phyloP scores from a whole-genome alignment of 1,284 basidiomycete genomes.

The Cryptococcus depauperatus region DNA sequence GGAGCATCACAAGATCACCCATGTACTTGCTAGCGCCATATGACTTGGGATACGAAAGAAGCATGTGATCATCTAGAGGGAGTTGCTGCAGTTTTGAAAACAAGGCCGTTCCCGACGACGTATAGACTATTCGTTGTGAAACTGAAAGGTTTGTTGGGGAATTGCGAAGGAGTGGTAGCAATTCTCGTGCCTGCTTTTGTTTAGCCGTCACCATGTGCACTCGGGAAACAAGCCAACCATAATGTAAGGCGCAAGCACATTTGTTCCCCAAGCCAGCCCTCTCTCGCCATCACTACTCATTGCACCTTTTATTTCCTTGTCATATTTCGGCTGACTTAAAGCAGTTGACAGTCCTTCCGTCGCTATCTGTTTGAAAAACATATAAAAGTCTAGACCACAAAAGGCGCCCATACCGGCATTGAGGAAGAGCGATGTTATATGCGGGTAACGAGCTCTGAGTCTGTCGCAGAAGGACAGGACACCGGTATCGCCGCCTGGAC shows the following conservation, averaged over 20 bases:
- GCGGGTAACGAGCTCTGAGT: constrained; percentile 61
- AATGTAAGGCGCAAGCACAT: constrained; percentile 72
- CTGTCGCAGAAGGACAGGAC: constrained; percentile 59
- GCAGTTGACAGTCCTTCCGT: constrained; percentile 46
- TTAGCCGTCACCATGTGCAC: neutral
- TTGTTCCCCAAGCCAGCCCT: constrained; percentile 77
- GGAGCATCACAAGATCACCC: constrained; percentile 60
- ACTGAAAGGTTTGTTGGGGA: constrained; percentile 36
- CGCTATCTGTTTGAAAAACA: constrained; percentile 52
- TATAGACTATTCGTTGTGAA: constrained; percentile 67
- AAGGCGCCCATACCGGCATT: constrained; percentile 73
- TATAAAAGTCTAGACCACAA: constrained; percentile 53
- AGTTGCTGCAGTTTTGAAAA: constrained; percentile 50
- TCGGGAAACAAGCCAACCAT: constrained; percentile 55
- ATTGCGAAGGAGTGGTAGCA: constrained; percentile 32
- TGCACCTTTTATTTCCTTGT: constrained; percentile 57
- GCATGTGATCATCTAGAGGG: constrained; percentile 58
- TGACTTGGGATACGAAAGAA: constrained; percentile 54
- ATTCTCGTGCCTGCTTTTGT: constrained; percentile 35
- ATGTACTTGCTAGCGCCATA: constrained; percentile 76
- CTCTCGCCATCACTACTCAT: constrained; percentile 59
- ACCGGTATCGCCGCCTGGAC: constrained; percentile 50
- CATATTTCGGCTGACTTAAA: constrained; percentile 56
- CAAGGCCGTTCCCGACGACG: constrained; percentile 62
- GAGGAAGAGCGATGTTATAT: constrained; percentile 70